These are phyloP conservation scores for Cladophialophora bantiana DNA, from an alignment of 2,329 filamentous ascomycete genomes.

Conservation along the genomic window DNA sequence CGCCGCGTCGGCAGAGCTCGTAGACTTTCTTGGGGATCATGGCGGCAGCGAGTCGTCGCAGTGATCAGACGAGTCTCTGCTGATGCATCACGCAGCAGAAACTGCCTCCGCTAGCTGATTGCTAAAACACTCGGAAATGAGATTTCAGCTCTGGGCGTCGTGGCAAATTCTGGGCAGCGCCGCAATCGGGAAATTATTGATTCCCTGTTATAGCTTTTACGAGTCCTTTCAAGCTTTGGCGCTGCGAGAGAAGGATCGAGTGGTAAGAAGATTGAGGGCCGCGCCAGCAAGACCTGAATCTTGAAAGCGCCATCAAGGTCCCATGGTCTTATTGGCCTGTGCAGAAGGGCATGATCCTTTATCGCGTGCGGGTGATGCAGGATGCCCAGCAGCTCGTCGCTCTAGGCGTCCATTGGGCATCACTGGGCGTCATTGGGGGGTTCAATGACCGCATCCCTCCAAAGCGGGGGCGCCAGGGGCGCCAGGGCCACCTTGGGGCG, in stretches of 20 bases:
- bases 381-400: not conserved
- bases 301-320: not conserved
- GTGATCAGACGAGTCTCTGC: not conserved
- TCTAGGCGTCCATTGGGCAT: conserved; percentile 2
- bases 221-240: not conserved
- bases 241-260: not conserved
- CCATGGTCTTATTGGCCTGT: not conserved
- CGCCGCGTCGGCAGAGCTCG: conserved; percentile 59
- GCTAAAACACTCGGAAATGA: not conserved
- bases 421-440: not conserved
- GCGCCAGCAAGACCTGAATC: conserved; percentile 2
- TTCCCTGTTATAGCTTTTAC: not conserved
- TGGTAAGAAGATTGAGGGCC: not conserved
- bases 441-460: not conserved
- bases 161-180: conserved; percentile 6
- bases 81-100: not conserved
- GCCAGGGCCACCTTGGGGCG: not conserved
- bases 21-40: conserved; percentile 53
- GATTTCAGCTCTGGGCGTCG: conserved; percentile 6
- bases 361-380: not conserved
- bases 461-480: not conserved
- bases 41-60: not conserved
- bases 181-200: not conserved
- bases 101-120: not conserved
- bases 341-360: not conserved